Evolutionary conservation across 2,329 filamentous ascomycete species (phyloP).

Genomic region (Plenodomus lindquistii): DNA sequence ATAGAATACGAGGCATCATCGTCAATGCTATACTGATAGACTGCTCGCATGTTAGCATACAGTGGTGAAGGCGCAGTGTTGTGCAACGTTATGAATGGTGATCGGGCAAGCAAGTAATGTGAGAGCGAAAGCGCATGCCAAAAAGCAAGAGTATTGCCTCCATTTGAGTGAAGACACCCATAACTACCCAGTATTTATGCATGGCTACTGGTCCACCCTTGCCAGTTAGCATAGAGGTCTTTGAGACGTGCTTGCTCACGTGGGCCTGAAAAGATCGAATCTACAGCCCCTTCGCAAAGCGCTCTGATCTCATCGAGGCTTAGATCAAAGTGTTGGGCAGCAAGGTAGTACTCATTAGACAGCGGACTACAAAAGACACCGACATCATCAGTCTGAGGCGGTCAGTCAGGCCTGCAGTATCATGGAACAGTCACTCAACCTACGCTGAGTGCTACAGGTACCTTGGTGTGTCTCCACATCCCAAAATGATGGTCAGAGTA

Average conservation of each 20-base stretch:
- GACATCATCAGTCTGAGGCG: slow-evolving; percentile 74
- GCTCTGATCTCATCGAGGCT: slow-evolving; percentile 51
- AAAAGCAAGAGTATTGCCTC: no score
- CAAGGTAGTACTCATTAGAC: slow-evolving; percentile 76
- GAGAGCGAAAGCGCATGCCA: no score
- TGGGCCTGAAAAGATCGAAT: slow-evolving; percentile 68
- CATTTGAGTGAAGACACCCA: no score
- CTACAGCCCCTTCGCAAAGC: slow-evolving; percentile 64
- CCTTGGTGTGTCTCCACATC: slow-evolving; percentile 65
- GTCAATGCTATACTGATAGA: no score
- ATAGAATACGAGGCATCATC: no score
- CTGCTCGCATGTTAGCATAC: no score
- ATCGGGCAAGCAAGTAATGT: no score
- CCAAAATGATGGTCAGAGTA: slow-evolving; percentile 76
- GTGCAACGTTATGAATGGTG: no score
- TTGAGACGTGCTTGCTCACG: slow-evolving; percentile 62
- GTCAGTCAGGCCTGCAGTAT: slow-evolving; percentile 11
- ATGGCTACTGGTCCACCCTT: slow-evolving; percentile 16
- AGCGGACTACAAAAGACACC: slow-evolving; percentile 77
- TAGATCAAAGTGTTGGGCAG: slow-evolving; percentile 70
- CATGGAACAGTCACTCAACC: slow-evolving; percentile 45
- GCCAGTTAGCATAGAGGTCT: slow-evolving; percentile 26
- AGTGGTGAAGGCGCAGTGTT: no score
- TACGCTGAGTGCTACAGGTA: slow-evolving; percentile 66
- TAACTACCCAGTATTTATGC: no score